These are phyloP conservation scores for Amaranthus palmeri DNA, from an alignment of 148 eudicot genomes.

Conservation along the genomic window DNA sequence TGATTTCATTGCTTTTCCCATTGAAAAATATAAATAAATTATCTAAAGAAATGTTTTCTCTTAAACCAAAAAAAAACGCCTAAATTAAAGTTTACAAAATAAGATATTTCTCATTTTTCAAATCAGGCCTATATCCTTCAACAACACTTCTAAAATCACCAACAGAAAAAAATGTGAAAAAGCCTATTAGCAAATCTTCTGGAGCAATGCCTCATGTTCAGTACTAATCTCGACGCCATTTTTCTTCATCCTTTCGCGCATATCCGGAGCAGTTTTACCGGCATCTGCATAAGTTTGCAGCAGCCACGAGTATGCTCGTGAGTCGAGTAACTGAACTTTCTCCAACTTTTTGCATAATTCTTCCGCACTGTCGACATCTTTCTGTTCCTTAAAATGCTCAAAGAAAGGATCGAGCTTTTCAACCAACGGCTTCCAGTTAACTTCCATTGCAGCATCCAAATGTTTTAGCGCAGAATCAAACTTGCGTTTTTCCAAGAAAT, in stretches of 20 bases:
- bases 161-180: too few relatives aligned
- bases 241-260: conserved; percentile 49
- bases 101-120: too few relatives aligned
- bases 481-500: conserved; percentile 35
- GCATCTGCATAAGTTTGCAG: conserved; percentile 52
- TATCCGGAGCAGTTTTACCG: conserved; percentile 34
- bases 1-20: too few relatives aligned
- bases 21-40: too few relatives aligned
- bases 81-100: too few relatives aligned
- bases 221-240: conserved; percentile 43
- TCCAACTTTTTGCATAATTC: conserved; percentile 37
- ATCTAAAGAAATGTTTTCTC: too few relatives aligned
- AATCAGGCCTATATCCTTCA: too few relatives aligned
- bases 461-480: conserved; percentile 38
- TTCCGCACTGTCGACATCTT: conserved; percentile 53
- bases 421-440: conserved; percentile 30
- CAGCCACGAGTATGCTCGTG: conserved; percentile 36
- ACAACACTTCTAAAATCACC: too few relatives aligned
- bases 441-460: conserved; percentile 41
- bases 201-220: conserved; percentile 44
- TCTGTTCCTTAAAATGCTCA: conserved; percentile 35
- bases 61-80: too few relatives aligned
- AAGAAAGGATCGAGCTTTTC: conserved; percentile 30
- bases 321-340: conserved; percentile 38
- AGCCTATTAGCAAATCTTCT: conserved; percentile 28